phyloP scores from a whole-genome alignment of 2,329 filamentous ascomycete genomes.

The Raffaelea arxii region DNA sequence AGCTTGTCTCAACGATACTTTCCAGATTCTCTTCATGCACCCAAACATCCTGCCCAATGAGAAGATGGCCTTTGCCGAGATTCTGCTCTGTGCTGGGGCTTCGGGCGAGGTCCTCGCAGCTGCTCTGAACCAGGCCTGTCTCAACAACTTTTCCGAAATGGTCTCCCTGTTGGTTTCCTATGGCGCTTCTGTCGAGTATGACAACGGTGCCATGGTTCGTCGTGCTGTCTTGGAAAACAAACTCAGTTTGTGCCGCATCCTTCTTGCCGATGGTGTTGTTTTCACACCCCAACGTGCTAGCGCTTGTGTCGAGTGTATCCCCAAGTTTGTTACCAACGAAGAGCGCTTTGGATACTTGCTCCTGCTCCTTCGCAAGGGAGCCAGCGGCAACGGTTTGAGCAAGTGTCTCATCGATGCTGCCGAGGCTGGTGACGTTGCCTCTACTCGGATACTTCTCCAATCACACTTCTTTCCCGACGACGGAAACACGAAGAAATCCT shows the following conservation, averaged over 20 bases:
- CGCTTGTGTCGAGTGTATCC: conserved; percentile 38
- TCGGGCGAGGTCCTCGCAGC: conserved; percentile 38
- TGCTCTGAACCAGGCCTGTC: conserved; percentile 38
- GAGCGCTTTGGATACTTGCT: conserved; percentile 34
- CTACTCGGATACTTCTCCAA: conserved; percentile 38
- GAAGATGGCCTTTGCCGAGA: conserved; percentile 42
- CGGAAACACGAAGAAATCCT: not conserved
- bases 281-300: conserved; percentile 37
- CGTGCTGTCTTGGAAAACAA: conserved; percentile 37
- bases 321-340: conserved; percentile 39
- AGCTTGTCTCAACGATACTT: conserved; percentile 38
- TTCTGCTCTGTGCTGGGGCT: conserved; percentile 49
- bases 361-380: conserved; percentile 40
- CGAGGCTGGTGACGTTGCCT: conserved; percentile 35
- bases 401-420: conserved; percentile 41
- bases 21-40: conserved; percentile 35
- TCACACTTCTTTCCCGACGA: conserved; percentile 26
- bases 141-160: conserved; percentile 43
- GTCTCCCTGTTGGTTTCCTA: conserved; percentile 41
- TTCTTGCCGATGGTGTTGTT: conserved; percentile 33
- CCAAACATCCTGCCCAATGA: conserved; percentile 35
- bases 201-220: conserved; percentile 39
- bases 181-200: conserved; percentile 44
- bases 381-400: conserved; percentile 33
- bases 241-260: conserved; percentile 33